A percentile compares a stretch with the other conserved stretches of the same genome.
Evolutionary conservation across 768 basidiomycete genomes (phyloP).

Genomic region (Amanita rubescens): DNA sequence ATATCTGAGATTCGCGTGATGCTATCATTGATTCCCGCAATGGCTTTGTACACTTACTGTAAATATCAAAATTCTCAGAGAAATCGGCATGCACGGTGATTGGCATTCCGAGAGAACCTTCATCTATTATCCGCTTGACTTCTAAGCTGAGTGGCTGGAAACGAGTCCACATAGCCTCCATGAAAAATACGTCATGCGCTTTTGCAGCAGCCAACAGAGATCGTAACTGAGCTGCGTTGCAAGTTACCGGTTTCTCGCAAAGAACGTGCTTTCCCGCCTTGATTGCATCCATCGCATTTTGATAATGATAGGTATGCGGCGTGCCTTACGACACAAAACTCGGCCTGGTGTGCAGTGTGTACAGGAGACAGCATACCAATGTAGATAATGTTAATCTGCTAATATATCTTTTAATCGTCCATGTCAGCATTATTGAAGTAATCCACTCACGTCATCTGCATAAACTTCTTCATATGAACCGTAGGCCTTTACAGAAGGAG

Average conservation of each 20-base stretch:
- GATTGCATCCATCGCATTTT: conserved; percentile 68
- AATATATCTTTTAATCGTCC: conserved; percentile 6
- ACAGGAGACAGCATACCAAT: conserved; percentile 39
- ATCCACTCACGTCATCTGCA: conserved; percentile 46
- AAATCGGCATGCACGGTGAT: conserved; percentile 69
- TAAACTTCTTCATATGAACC: conserved; percentile 73
- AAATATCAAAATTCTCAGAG: conserved; percentile 59
- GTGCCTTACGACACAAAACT: conserved; percentile 41
- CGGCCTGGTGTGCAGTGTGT: neutral
- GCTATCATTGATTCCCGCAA: neutral
- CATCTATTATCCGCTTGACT: conserved; percentile 55
- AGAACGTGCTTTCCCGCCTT: conserved; percentile 79
- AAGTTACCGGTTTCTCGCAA: conserved; percentile 85
- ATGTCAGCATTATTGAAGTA: neutral
- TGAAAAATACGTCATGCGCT: conserved; percentile 76
- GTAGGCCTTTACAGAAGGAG: conserved; percentile 54
- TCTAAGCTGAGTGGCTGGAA: conserved; percentile 67
- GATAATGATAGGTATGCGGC: conserved; percentile 80
- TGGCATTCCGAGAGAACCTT: conserved; percentile 58
- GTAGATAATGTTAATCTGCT: conserved; percentile 74
- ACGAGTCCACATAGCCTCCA: conserved; percentile 89
- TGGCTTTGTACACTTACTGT: conserved; percentile 40
- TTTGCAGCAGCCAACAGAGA: conserved; percentile 68
- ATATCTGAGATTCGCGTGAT: conserved; percentile 35
- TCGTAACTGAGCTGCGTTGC: conserved; percentile 68